Evolutionary conservation across 345 rosid genomes (phyloP), one percentile per base, ranked within the genome.

Genomic region (Aethionema arabicum): DNA sequence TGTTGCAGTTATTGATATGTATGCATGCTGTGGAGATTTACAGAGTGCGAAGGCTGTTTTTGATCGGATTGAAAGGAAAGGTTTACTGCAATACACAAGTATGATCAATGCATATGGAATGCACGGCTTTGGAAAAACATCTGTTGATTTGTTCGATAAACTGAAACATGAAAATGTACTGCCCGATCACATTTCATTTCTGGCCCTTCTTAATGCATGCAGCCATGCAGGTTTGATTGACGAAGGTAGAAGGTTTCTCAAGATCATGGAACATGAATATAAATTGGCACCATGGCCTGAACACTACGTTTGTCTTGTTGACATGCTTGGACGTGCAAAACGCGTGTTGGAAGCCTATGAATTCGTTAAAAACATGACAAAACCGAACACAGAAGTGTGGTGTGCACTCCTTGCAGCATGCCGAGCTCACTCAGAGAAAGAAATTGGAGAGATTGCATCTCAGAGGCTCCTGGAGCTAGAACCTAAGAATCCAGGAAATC

Each of bases 401-500:
- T 83, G 95, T 74, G 86, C 95, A 52, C 77, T 86, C 52, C 86
- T 92, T 39, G 78, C 85, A 33, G 89, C 95, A 72, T 88, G 98
- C 67, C 79, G 59, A 61, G 70, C 83, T 63, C 87, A 86, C 74
- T 81, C 93, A 43, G 85, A 86, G 67, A 78, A 75, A 72, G 77
- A 75, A 65, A 49, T 87, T 6, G 95, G 91, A 66, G 87, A 85
- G 70, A 72, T 82, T 49, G 91, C 90, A 27, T 82, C 83, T 14
- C 69, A 57, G 65, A 83, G 78, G 63, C 89, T 92, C 60, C 71
- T 81, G 39, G 82, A 79, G 67, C 66, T 79, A 59, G 72, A 77
- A 33, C 76, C 86, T 11, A 68, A 69, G 38, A 88, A 79, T 77
- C 86, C 93, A 4, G 96, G 98, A 51, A 88, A 81, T 68, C 86